Conservation (phyloP, 192 early-diverging fungal species). For the Lobulomyces angularis region DNA sequence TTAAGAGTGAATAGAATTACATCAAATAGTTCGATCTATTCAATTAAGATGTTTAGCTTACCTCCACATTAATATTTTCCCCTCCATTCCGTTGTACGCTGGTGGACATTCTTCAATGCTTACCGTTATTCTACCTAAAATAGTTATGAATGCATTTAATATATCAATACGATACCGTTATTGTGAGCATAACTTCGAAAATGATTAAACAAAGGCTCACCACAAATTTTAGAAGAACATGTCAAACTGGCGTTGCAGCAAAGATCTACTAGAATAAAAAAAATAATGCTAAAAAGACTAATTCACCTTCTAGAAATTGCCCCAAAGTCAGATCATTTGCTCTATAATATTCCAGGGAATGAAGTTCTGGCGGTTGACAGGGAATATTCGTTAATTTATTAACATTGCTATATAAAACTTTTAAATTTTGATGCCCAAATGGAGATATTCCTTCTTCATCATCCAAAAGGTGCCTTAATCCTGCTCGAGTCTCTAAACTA, state of each 20-base stretch:
- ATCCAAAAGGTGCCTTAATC: constrained; percentile 31
- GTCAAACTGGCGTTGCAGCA: constrained; percentile 52
- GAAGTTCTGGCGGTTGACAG: constrained; percentile 52
- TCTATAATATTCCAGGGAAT: constrained; percentile 70
- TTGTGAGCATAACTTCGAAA: constrained; percentile 80
- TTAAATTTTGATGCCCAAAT: constrained; percentile 62
- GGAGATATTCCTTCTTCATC: constrained; percentile 50
- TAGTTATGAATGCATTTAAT: no score
- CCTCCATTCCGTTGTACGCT: constrained; percentile 53
- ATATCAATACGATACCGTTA: no score
- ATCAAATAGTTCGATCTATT: no score
- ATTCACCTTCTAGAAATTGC: constrained; percentile 75
- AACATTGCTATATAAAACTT: constrained; percentile 59
- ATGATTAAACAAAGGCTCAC: constrained; percentile 67
- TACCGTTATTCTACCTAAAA: constrained; percentile 67
- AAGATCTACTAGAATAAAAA: no score
- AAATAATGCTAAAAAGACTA: no score
- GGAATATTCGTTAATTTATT: constrained; percentile 45
- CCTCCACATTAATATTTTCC: constrained; percentile 82
- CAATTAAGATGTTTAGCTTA: no score
- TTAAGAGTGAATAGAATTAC: no score
- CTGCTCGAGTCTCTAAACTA: constrained; percentile 18
- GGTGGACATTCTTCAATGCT: constrained; percentile 46
- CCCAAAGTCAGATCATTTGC: constrained; percentile 78
- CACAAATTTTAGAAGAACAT: constrained; percentile 62